Percentiles rank a stretch among this genome's conserved stretches.
These are phyloP conservation scores for Pichia exigua DNA, from an alignment of 805 yeast genomes.

Conservation along the genomic window DNA sequence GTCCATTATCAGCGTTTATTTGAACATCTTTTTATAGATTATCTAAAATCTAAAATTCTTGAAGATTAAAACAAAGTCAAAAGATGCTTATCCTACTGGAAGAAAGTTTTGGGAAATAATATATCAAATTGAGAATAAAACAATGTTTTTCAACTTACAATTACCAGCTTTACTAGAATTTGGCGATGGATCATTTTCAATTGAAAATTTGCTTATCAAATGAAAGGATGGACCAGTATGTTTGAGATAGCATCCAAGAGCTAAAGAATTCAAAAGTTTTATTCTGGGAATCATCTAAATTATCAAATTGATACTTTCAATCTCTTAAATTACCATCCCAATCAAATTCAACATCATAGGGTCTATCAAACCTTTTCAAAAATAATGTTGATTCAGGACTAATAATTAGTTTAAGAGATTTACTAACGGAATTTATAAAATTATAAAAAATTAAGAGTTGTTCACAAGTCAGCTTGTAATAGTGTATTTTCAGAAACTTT, in stretches of 20 bases:
- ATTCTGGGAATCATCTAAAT: neutral
- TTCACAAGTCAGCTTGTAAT: neutral
- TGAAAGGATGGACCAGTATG: too few species aligned
- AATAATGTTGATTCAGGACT: too few species aligned
- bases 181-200: neutral
- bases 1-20: conserved; percentile 1
- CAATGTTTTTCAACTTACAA: too few species aligned
- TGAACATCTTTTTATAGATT: neutral
- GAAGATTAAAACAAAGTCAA: neutral
- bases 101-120: too few species aligned
- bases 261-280: neutral
- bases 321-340: neutral
- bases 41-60: neutral
- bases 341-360: neutral
- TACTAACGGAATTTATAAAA: neutral
- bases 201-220: neutral
- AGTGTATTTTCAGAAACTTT: neutral
- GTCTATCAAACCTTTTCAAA: neutral
- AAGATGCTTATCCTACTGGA: too few species aligned
- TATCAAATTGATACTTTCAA: neutral
- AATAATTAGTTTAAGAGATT: neutral
- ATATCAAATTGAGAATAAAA: neutral
- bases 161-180: neutral
- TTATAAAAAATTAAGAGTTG: neutral
- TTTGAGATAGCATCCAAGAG: neutral